Conservation (phyloP, 371 early-diverging fungal genomes). For the Lichtheimia ornata region DNA sequence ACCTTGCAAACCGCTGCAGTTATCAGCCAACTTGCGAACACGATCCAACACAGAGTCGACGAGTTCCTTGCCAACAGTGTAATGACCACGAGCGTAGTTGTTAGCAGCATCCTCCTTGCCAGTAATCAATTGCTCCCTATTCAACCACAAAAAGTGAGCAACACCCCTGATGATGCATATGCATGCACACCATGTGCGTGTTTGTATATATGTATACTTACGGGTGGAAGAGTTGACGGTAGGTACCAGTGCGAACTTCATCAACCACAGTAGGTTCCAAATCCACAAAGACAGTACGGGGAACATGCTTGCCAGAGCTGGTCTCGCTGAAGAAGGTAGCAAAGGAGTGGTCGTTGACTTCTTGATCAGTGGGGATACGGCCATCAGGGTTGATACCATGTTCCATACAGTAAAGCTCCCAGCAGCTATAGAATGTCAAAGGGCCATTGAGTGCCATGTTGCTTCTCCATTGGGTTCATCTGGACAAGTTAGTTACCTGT, state of each 20-base stretch:
- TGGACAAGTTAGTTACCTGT: conserved; percentile 92
- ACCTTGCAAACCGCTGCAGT: conserved; percentile 97
- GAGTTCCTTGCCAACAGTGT: conserved; percentile 99
- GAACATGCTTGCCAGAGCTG: conserved; percentile 96
- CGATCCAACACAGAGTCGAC: conserved; percentile 97
- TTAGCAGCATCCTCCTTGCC: conserved; percentile 99
- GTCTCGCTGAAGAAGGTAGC: conserved; percentile 95
- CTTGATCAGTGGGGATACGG: conserved; percentile 61
- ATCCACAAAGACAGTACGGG: conserved; percentile 97
- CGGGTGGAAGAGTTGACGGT: conserved; percentile 98
- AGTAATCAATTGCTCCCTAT: conserved; percentile 88
- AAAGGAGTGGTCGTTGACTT: conserved; percentile 20
- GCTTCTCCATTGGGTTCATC: conserved; percentile 25
- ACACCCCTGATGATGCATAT: background rate
- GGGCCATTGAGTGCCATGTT: too few species aligned
- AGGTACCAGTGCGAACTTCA: conserved; percentile 95
- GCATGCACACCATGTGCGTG: conserved; percentile 14
- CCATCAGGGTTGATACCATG: conserved; percentile 93
- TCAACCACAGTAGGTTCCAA: conserved; percentile 98
- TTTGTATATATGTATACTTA: conserved; percentile 81
- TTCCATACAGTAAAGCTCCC: conserved; percentile 80
- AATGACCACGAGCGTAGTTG: conserved; percentile 99
- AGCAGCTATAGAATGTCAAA: too few species aligned
- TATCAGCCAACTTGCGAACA: conserved; percentile 97
- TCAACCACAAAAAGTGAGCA: background rate